Evolutionary conservation across 2,329 filamentous ascomycete species (phyloP).

Genomic region (Exophiala calicioides): DNA sequence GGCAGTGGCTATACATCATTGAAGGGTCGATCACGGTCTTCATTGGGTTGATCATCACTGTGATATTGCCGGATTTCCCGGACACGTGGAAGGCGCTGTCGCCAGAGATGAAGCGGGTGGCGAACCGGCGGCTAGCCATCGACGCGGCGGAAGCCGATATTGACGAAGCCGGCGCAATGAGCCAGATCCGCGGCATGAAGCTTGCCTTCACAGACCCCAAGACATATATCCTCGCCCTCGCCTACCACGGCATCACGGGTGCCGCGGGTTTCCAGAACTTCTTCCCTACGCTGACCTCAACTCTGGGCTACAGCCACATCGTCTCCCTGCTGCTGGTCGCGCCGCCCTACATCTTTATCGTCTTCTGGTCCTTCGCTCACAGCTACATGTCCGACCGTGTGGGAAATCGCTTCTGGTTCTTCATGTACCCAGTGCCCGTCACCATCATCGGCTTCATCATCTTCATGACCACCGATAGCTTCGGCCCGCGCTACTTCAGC

Average conservation of each 20-base stretch:
- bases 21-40: conserved; percentile 41
- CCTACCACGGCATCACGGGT: conserved; percentile 52
- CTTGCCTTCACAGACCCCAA: conserved; percentile 51
- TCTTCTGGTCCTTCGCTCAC: conserved; percentile 50
- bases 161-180: conserved; percentile 51
- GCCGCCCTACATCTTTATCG: conserved; percentile 57
- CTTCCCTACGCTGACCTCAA: conserved; percentile 54
- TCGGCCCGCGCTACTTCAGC: conserved; percentile 57
- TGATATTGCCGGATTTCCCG: conserved; percentile 41
- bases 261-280: conserved; percentile 59
- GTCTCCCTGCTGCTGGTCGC: conserved; percentile 55
- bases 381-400: conserved; percentile 48
- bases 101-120: conserved; percentile 49
- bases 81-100: conserved; percentile 47
- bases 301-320: conserved; percentile 47
- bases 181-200: conserved; percentile 53
- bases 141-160: conserved; percentile 53
- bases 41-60: conserved; percentile 37
- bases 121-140: conserved; percentile 52
- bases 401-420: conserved; percentile 55
- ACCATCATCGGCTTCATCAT: conserved; percentile 55
- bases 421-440: conserved; percentile 54
- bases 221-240: conserved; percentile 46
- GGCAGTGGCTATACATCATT: conserved; percentile 46
- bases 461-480: conserved; percentile 55